phyloP scores from a whole-genome alignment of 2,329 filamentous ascomycete species.

The Fusarium udum region DNA sequence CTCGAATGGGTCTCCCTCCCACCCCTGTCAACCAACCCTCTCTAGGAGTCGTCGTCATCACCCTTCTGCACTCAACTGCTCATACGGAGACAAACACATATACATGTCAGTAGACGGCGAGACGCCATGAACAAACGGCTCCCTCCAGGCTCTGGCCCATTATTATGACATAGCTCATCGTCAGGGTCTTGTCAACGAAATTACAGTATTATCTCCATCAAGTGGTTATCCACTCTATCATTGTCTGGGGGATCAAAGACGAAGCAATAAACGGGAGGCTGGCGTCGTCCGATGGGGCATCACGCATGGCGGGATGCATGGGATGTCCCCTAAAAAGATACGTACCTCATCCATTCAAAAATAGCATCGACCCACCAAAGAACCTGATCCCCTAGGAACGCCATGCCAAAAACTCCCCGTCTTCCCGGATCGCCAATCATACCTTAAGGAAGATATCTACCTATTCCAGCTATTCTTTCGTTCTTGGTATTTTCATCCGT shows the following conservation, averaged over 20 bases:
- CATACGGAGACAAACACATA: not conserved
- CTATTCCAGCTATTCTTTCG: not conserved
- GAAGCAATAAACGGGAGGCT: constrained; percentile 3
- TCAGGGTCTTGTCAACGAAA: constrained; percentile 7
- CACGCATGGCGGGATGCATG: not conserved
- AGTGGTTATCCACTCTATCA: not conserved
- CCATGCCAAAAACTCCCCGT: constrained; percentile 17
- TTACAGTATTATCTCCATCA: not conserved
- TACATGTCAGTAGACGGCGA: not conserved
- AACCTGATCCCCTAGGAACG: not conserved
- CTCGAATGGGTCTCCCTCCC: constrained; percentile 1
- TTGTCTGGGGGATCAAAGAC: not conserved
- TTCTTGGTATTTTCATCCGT: constrained; percentile 11
- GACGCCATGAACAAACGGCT: not conserved
- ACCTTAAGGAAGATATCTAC: not conserved
- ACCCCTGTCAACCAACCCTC: constrained; percentile 11
- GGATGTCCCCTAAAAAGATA: constrained; percentile 5
- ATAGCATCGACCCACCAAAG: constrained; percentile 26
- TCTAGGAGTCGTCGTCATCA: constrained; percentile 35
- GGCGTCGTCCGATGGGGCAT: constrained; percentile 11
- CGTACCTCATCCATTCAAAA: not conserved
- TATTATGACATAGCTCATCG: constrained; percentile 7
- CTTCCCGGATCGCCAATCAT: constrained; percentile 6
- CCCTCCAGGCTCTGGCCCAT: not conserved
- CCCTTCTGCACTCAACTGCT: not conserved